Evolutionary conservation across 2,329 filamentous ascomycete species (phyloP), one percentile per base, ranked within the genome.

Genomic region (Coniella lustricola): DNA sequence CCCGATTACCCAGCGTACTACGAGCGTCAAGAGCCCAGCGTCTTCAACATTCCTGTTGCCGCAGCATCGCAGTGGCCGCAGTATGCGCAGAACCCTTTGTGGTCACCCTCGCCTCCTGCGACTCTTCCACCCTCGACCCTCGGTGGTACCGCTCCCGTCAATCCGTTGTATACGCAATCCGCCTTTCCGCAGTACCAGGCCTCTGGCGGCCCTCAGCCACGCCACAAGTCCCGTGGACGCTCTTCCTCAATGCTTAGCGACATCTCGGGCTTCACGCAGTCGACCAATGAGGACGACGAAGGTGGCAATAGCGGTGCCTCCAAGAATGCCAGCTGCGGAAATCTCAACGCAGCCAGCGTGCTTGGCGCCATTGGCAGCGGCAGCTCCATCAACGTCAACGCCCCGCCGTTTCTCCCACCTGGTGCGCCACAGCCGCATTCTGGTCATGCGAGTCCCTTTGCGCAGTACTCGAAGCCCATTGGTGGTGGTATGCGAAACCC

Each of bases 171-270:
- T 65, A 65, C 10, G 64, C 68, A 13, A 63, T 13, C 44, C 17
- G 43, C 51, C 13, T 53, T 50, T 21, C 51, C 32, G n/a, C 67
- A 2, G 69, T 68, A 34, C 64, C 66, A 12, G 59, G 64, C 5
- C 54, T 66, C 22, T 64, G 51, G 25, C 37, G 56, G 60, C 46
- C 58, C 69, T 46, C 58, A 65, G 12, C 58, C 64, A 57, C 55
- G 63, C 54, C 52, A 60, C 54, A 74, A 71, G 60, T 67, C 69
- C 25, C 67, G 80, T 38, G 79, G 78, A 18, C 75, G 81, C 42
- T 83, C 79, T 25, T 82, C 78, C 9, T 82, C 78, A 49, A 84
- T 84, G 81, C 73, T 84, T 2, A 83, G 79, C 58, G 76, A 82
- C 57, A 68, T 84, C 3, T 82, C 79, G n/a, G 79, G 80, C 17